These are phyloP conservation scores for Podospora comata DNA, from an alignment of 495 filamentous ascomycete species.

Conservation along the genomic window DNA sequence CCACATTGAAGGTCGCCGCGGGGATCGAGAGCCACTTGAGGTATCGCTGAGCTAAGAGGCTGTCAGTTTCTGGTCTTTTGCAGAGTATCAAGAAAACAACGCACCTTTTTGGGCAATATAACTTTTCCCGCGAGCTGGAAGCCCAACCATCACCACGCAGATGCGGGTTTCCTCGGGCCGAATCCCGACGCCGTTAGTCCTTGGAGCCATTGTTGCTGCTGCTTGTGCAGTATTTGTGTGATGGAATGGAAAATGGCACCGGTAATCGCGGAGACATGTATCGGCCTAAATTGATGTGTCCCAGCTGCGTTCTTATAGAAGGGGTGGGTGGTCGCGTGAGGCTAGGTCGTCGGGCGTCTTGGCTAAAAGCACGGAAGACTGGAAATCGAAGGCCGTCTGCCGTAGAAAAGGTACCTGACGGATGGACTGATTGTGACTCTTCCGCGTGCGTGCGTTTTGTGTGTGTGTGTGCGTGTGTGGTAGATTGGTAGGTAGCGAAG, in stretches of 20 bases:
- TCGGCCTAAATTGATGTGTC: conserved; percentile 28
- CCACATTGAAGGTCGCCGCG: conserved; percentile 94
- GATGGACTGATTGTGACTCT: background rate
- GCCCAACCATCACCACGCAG: conserved; percentile 97
- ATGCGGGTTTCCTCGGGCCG: conserved; percentile 93
- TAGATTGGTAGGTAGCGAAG: background rate
- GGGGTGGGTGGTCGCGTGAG: conserved; percentile 34
- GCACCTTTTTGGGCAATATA: conserved; percentile 95
- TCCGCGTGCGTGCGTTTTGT: background rate
- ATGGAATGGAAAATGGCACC: conserved; percentile 7
- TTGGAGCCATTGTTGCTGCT: conserved; percentile 41
- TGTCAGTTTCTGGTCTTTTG: background rate
- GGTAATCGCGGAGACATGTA: conserved; percentile 33
- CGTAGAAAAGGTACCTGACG: background rate
- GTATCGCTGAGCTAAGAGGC: conserved; percentile 77
- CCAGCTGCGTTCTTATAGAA: conserved; percentile 19
- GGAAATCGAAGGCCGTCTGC: background rate
- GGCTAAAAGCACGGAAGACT: conserved; percentile 8
- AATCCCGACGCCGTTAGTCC: conserved; percentile 47
- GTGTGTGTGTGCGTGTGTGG: background rate
- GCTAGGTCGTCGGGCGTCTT: conserved; percentile 16
- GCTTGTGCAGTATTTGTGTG: conserved; percentile 5
- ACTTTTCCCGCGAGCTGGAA: conserved; percentile 93
- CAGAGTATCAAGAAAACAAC: conserved; percentile 19
- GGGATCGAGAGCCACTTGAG: conserved; percentile 92